Base-by-base conservation (phyloP, 108 stramenopile species). In the Nitzschia inconspicua region DNA sequence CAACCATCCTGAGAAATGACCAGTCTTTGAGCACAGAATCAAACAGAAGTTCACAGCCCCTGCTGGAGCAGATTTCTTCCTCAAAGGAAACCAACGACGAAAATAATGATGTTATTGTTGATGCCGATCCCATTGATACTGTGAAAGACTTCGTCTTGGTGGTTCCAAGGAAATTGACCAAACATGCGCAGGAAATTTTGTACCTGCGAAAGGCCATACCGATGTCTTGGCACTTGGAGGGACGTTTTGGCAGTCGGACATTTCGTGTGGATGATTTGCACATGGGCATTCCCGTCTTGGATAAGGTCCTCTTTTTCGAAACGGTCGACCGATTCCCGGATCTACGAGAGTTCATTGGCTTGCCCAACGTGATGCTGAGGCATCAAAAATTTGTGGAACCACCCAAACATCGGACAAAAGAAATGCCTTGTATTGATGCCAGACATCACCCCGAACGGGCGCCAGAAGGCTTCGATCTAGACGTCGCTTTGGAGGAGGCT, bases 191-290 rank as follows among this genome's bases (percentile, higher is more conserved):
- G 34, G 68, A 66, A 49, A 54, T 68, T 10, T 65, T 90, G 22
- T 19, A 83, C 0, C 43, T 63, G 0, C 49, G 65, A 24, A 27
- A 75, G 26, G 72, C 52, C 24, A 82, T 75, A 26, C 68, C 82
- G 1, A 66, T 84, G 24, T 62, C 57, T 24, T 89, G 82, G 79
- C 84, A 89, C 63, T 47, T 89, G 26, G 89, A 84, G 53, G 89
- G 89, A 24, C 69, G 89, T 44, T 84, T 75, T 58, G 89, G 89
- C 14, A 72, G 73, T 24, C 66, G 89, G 22, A 88, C 84, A 13
- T 79, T 85, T 59, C 49, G 62, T 10, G 48, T 82, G 3, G 49
- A 71, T 34, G 48, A 63, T 9, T 41, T 40, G 3, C 42, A 48
- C 13, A 66, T 71, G 46, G 73, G 73, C 8, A 41, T 74, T 26